Conservation (phyloP, 257 asterid genomes). For the Lantana camara region DNA sequence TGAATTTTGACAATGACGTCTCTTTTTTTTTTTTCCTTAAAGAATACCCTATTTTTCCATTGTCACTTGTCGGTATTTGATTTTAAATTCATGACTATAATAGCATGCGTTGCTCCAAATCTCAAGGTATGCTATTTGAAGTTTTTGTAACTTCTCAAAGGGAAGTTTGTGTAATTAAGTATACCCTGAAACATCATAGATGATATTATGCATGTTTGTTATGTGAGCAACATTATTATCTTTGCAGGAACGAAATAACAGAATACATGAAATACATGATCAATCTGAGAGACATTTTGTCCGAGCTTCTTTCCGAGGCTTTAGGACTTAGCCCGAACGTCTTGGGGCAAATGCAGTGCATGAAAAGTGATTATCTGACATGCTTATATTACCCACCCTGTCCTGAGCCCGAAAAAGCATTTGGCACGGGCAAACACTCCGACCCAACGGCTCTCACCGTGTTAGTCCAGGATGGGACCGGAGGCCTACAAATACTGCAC, state of each 20-base stretch:
- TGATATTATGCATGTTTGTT: no score
- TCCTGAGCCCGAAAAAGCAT: conserved; percentile 64
- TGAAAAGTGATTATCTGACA: conserved; percentile 49
- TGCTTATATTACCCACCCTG: conserved; percentile 73
- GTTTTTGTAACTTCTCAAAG: no score
- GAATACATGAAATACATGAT: conserved; percentile 58
- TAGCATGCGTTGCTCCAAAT: no score
- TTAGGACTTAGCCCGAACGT: conserved; percentile 45
- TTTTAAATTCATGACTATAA: no score
- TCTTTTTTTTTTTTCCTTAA: no score
- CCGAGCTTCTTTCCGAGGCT: conserved; percentile 67
- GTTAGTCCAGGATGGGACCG: conserved; percentile 52
- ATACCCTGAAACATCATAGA: no score
- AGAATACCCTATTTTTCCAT: no score
- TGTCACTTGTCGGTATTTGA: no score
- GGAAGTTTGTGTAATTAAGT: no score
- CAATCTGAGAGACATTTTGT: conserved; percentile 43
- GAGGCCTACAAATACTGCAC: conserved; percentile 79
- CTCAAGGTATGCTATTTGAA: no score
- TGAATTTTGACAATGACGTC: no score
- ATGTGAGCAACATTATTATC: no score
- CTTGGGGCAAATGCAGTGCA: conserved; percentile 44
- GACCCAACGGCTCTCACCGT: conserved; percentile 64
- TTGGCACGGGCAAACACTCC: conserved; percentile 59
- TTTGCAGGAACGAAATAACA: conserved; percentile 51